Evolutionary conservation across 495 filamentous ascomycete genomes (phyloP), one percentile per base, ranked within the genome.

Genomic region (Penicillium macrosclerotiorum): DNA sequence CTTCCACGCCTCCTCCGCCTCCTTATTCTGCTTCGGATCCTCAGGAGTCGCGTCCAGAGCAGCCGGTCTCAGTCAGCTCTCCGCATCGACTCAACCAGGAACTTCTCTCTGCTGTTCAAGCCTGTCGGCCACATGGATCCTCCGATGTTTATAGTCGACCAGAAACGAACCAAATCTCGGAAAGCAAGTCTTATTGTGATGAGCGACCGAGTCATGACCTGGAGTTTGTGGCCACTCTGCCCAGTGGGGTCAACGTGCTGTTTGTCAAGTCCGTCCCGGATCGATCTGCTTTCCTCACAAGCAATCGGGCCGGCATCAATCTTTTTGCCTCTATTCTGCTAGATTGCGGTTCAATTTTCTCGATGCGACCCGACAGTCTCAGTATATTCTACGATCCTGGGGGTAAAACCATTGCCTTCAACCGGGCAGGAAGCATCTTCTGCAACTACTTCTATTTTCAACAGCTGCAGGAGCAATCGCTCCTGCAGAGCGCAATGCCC

Each of bases 381-480:
- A 90, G 94, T 61, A 85, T 97, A 48, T 96, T 90, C 74, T 90
- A 89, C 51, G 90, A 96, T 49, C 78, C 85, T 14, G 67, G 71
- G 7, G 84, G 88, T 7, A 78, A 76, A 50, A 89, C 90, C 1
- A 95, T 99, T 47, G 93, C 94, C 0, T 99, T 99, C 77, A 99
- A 97, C 59, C 73, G 74, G 17, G 76, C 77, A 30, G 90, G 91
- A 35, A 86, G 83, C 53, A 79, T 97, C 24, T 97, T 97, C 73
- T 96, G 90, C 75, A 99, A 97, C 57, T 79, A 90, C 50, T 75
- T 88, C 25, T 96, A 88, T 68, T 97, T 90, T 54, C 74, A 84
- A 38, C 80, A 90, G 53, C 64, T 95, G 22, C 93, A 98, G 63
- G 67, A 77, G 40, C 60, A 63, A 20, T 58, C 72, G 12, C 51